Evolutionary conservation across 768 basidiomycete species (phyloP), one percentile per base, ranked within the genome.

Genomic region (Boletus eberwhitei): DNA sequence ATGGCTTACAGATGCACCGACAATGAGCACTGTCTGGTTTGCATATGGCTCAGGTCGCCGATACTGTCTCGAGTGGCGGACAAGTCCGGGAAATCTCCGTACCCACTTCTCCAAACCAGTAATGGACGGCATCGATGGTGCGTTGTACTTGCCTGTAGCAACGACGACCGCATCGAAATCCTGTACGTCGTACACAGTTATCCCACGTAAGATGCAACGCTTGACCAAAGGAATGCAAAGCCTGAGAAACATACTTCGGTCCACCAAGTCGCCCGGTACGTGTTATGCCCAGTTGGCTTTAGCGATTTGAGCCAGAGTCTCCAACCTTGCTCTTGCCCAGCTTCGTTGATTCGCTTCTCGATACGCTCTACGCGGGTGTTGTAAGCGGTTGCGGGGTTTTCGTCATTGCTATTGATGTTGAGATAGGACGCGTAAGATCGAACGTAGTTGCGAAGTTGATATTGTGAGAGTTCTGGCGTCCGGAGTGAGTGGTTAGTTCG

Each of bases 351-450:
- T 0, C 68, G 59, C 53, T 80, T 81, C 53, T 78, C 72, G 31
- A 76, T 65, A 13, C 63, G 64, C 51, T 81, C 79, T 8, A 82
- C 78, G 11, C 79, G 75, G 0, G 79, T 81, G 62, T 77, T 77
- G 64, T 76, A 80, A 3, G 73, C 71, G 2, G 73, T 54, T 22
- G 71, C 62, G 0, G 70, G 66, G 50, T 73, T 77, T 8, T 65
- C 63, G 48, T 79, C 79, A 49, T 80, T 59, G 36, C 58, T 59
- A 12, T 59, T 60, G 17, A 60, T 35, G 26, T 46, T 46, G 8
- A 59, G 52, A 24, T 50, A 59, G 8, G 58, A 59, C 12, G 58
- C 48, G 22, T 60, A 60, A 16, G 59, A 59, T 14, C 58, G 52
- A 46, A 59, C 14, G 21, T 81, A 77, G 39, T 70, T 64, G 51